phyloP scores from a whole-genome alignment of 441 rosid species.

The Gossypium davidsonii region DNA sequence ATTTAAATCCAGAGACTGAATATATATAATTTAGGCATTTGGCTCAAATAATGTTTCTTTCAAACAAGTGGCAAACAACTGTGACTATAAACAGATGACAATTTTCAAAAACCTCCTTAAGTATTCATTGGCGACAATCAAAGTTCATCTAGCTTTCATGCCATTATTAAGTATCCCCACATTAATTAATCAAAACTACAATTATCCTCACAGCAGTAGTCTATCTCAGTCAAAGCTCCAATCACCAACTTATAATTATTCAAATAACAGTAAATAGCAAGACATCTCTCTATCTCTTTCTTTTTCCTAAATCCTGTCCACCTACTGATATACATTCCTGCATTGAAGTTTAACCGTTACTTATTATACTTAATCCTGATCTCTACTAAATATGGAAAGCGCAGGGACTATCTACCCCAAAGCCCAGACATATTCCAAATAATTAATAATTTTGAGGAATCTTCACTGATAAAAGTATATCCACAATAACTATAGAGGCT shows the following conservation, averaged over 20 bases:
- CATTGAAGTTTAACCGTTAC: not conserved
- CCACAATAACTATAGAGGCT: not conserved
- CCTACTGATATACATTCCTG: not conserved
- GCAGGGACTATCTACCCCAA: not conserved
- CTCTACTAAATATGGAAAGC: not conserved
- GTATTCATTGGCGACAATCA: not conserved
- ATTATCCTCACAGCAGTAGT: not conserved
- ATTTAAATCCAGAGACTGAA: not conserved
- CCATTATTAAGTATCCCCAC: not conserved
- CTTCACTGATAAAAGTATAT: not conserved
- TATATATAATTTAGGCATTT: not conserved
- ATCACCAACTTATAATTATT: not conserved
- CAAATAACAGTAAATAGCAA: not conserved
- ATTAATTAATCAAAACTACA: not conserved
- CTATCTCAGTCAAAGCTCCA: not conserved
- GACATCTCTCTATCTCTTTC: not conserved
- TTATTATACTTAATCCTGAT: not conserved
- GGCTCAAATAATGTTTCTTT: conserved; percentile 5
- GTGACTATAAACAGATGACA: not conserved
- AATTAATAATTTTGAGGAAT: not conserved
- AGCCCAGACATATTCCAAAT: not conserved
- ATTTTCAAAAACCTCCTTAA: not conserved
- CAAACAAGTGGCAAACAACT: conserved; percentile 4
- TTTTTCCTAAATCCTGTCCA: not conserved
- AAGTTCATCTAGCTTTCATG: not conserved